phyloP scores from a whole-genome alignment of 495 filamentous ascomycete genomes.

The Neurospora terricola region DNA sequence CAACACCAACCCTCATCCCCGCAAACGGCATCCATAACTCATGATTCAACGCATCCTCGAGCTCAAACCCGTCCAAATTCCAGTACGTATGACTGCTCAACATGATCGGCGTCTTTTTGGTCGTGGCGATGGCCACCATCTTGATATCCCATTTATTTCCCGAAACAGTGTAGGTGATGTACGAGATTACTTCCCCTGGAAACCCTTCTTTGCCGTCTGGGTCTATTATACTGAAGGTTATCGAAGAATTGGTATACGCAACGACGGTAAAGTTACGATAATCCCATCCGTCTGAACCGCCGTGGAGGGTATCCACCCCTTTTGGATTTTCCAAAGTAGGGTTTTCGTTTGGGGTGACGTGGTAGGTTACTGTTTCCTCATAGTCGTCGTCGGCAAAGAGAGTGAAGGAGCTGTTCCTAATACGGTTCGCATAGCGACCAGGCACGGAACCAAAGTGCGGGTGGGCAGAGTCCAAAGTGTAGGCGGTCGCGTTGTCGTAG shows the following conservation, averaged over 20 bases:
- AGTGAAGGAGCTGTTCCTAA: constrained; percentile 70
- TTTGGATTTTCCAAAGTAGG: constrained; percentile 27
- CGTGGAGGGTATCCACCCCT: constrained; percentile 66
- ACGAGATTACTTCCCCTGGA: constrained; percentile 68
- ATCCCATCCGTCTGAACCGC: constrained; percentile 74
- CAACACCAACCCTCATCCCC: constrained; percentile 57
- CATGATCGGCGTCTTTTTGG: constrained; percentile 58
- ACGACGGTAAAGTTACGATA: constrained; percentile 72
- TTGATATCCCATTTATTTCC: constrained; percentile 47
- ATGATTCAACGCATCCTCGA: constrained; percentile 57
- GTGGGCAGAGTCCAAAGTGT: constrained; percentile 54
- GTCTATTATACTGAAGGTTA: constrained; percentile 75
- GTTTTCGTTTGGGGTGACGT: constrained; percentile 64
- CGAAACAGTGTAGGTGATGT: constrained; percentile 59
- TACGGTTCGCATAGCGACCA: constrained; percentile 78
- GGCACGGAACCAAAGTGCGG: constrained; percentile 70
- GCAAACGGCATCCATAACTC: constrained; percentile 62
- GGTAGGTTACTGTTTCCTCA: constrained; percentile 35
- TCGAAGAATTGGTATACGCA: constrained; percentile 50
- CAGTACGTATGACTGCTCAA: constrained; percentile 64
- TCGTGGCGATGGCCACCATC: constrained; percentile 44
- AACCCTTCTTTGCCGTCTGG: constrained; percentile 62
- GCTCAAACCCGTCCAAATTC: constrained; percentile 78
- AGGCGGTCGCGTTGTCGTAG: constrained; percentile 68
- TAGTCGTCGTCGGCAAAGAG: neutral